Conservation (phyloP, 805 yeast genomes). For the Lachancea fermentati region DNA sequence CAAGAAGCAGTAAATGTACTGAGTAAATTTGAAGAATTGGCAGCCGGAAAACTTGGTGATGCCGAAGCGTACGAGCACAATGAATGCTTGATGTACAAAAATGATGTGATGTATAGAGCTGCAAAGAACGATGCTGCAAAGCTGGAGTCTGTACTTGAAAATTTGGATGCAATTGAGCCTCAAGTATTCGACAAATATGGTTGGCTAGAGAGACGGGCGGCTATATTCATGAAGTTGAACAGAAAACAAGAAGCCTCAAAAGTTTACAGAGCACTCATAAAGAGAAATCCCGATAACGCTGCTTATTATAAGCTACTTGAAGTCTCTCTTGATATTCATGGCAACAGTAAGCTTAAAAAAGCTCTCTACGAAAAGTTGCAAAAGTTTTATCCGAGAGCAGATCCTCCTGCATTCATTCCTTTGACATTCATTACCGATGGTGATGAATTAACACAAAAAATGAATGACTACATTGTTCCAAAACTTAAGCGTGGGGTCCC, state of each 20-base stretch:
- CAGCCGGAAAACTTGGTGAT: constrained; percentile 61
- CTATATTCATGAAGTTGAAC: constrained; percentile 54
- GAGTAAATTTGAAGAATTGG: constrained; percentile 66
- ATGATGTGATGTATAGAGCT: constrained; percentile 52
- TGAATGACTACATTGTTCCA: constrained; percentile 47
- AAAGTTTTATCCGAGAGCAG: constrained; percentile 73
- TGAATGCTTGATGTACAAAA: constrained; percentile 73
- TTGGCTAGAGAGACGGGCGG: constrained; percentile 61
- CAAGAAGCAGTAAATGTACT: constrained; percentile 67
- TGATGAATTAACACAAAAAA: constrained; percentile 38
- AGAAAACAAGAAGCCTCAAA: constrained; percentile 57
- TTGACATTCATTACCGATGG: constrained; percentile 61
- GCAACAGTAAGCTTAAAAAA: constrained; percentile 45
- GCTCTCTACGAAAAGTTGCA: constrained; percentile 61
- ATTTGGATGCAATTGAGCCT: constrained; percentile 49
- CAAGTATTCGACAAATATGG: constrained; percentile 54
- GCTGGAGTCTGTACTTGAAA: constrained; percentile 54
- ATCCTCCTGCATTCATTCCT: constrained; percentile 74
- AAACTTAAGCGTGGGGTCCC: constrained; percentile 82
- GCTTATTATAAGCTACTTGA: constrained; percentile 66
- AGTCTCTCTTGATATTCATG: constrained; percentile 45
- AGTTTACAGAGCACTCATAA: constrained; percentile 61
- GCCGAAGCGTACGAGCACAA: constrained; percentile 71
- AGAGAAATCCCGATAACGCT: constrained; percentile 79
- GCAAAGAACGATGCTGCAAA: constrained; percentile 43